phyloP scores from a whole-genome alignment of 805 yeast species.

The Brettanomyces nanus region DNA sequence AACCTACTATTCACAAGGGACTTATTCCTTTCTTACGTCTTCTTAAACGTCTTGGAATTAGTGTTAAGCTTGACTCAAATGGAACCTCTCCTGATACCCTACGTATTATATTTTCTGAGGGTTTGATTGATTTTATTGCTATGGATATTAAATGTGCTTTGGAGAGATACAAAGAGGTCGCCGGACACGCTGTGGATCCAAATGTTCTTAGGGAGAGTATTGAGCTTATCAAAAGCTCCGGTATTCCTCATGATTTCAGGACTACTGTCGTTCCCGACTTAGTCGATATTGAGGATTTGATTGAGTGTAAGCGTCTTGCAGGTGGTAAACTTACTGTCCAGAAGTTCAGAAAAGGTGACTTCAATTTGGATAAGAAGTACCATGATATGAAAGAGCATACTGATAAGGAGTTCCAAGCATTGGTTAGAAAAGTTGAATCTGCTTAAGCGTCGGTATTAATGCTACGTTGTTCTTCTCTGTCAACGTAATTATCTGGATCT shows the following conservation, averaged over 20 bases:
- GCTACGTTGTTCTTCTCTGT: too few relatives aligned
- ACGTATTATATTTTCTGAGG: neutral
- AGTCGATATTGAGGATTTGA: constrained; percentile 2
- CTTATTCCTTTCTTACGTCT: constrained; percentile 1
- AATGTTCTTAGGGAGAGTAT: neutral
- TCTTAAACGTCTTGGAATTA: neutral
- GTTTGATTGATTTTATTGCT: constrained; percentile 1
- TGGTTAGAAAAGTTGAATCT: neutral
- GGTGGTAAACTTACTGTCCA: constrained; percentile 1
- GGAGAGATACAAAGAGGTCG: constrained; percentile 1
- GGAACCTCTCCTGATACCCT: neutral
- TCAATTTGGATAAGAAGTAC: neutral
- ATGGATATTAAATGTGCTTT: constrained; percentile 2
- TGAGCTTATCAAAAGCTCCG: constrained; percentile 1
- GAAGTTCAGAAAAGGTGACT: constrained; percentile 1
- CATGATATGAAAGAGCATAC: neutral
- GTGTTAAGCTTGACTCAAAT: constrained; percentile 2
- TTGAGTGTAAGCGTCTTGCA: constrained; percentile 1
- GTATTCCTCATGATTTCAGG: constrained; percentile 2
- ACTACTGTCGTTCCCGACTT: constrained; percentile 2
- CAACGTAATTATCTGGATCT: too few relatives aligned
- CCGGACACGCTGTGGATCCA: constrained; percentile 1
- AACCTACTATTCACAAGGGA: constrained; percentile 2
- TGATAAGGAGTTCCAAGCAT: neutral
- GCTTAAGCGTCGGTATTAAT: too few relatives aligned